Conservation (phyloP, 768 basidiomycete genomes). For the Trametes elegans region DNA sequence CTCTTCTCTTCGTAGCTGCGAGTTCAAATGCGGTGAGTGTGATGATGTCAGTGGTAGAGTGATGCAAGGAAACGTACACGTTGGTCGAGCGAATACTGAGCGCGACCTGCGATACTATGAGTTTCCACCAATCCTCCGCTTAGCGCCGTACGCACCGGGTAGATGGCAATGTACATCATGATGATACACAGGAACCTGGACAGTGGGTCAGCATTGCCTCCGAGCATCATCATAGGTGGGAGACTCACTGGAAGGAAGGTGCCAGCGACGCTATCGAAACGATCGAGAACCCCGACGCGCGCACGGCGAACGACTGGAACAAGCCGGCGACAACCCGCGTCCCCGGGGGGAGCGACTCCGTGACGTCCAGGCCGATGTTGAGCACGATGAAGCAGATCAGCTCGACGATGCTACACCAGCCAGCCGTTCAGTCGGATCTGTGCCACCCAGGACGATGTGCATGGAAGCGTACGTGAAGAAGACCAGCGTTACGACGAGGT, state of each 20-base stretch:
- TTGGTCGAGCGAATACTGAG: constrained; percentile 67
- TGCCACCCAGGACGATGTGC: too few relatives aligned
- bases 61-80: constrained; percentile 47
- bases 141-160: constrained; percentile 24
- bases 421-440: too few relatives aligned
- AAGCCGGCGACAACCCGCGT: constrained; percentile 43
- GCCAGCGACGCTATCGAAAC: constrained; percentile 49
- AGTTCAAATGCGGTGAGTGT: neutral
- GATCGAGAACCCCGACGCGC: constrained; percentile 54
- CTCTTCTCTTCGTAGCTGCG: constrained; percentile 67
- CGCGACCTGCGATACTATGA: constrained; percentile 40
- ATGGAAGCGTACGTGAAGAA: constrained; percentile 50
- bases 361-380: constrained; percentile 23
- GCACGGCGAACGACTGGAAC: constrained; percentile 52
- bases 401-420: constrained; percentile 57
- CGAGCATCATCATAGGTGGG: neutral
- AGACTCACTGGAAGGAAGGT: constrained; percentile 65
- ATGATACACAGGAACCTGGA: constrained; percentile 62
- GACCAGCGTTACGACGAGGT: constrained; percentile 54
- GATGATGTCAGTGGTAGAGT: neutral
- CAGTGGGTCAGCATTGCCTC: neutral
- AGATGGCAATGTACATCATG: constrained; percentile 73
- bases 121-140: neutral
- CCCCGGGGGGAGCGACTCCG: constrained; percentile 30
- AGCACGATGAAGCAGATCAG: constrained; percentile 71